Percentiles rank a stretch among this genome's conserved stretches.
Conservation (phyloP, 2,329 filamentous ascomycete genomes). For the Metarhizium robertsii region DNA sequence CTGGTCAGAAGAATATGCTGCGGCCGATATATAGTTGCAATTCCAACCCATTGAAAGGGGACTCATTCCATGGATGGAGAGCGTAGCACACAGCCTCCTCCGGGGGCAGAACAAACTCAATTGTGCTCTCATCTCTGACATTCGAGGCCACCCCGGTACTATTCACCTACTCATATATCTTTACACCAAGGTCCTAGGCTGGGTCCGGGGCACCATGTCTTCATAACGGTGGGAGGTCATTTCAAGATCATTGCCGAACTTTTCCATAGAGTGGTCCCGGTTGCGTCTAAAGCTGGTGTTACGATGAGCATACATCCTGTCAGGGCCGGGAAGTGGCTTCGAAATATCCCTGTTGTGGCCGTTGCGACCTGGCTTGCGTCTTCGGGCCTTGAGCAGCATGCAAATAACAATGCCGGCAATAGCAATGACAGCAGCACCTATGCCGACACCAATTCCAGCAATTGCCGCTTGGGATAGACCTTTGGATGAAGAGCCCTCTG, state of each 20-base stretch:
- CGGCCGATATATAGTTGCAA: neutral
- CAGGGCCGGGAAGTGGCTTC: conserved; percentile 38
- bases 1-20: neutral
- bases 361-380: conserved; percentile 8
- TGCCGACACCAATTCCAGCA: conserved; percentile 40
- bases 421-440: conserved; percentile 31
- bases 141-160: neutral
- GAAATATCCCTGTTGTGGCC: conserved; percentile 34
- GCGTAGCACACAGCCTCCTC: neutral
- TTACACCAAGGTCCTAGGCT: conserved; percentile 36
- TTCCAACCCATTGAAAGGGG: neutral
- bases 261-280: conserved; percentile 22
- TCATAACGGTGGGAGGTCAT: conserved; percentile 45
- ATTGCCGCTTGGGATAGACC: conserved; percentile 35
- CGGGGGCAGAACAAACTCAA: neutral
- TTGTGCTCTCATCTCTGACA: neutral
- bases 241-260: conserved; percentile 36
- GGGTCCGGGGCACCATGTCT: conserved; percentile 44
- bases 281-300: conserved; percentile 15
- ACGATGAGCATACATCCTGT: conserved; percentile 26
- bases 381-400: conserved; percentile 24
- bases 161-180: neutral
- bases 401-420: conserved; percentile 29
- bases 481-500: conserved; percentile 1
- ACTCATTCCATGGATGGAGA: neutral